Base-by-base conservation (phyloP, 768 basidiomycete species). In the Favolaschia claudopus region DNA sequence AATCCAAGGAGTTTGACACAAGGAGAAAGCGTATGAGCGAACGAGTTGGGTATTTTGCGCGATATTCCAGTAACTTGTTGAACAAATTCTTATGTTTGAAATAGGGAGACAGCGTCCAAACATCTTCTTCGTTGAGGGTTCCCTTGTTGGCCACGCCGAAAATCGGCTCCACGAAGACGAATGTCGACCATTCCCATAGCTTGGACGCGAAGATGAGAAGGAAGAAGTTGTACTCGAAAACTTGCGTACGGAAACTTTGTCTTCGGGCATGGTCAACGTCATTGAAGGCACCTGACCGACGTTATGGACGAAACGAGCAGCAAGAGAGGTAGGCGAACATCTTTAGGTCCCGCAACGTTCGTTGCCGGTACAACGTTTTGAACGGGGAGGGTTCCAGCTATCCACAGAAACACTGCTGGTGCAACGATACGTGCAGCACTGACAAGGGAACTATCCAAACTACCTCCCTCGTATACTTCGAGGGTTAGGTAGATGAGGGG, bases 1-100 rank as follows among this genome's bases (percentile, higher is more conserved):
- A 72, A 68, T 91, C 89, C 27, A 89, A 75, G 1, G 88, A 89
- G 69, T 89, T 91, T 7, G 88, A 88, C 5, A 75, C 80, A 13
- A 91, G 63, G 17, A 91, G 77, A 65, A 89, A 89, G 20, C 83
- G 77, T 25, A 89, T 73, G 25, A 89, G 75, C 5, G 86, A 85
- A 66, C 85, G 84, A 1, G 71, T 76, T 1, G 85, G 85, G 69
- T 86, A 67, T 32, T 85, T 87, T 39, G 70, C 62, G 54, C 76
- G 78, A 69, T 89, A 87, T 66, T 80, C 75, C 31, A 89, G 67
- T 61, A 78, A 86, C 69, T 89, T 91, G 36, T 72, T 77, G 69
- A 89, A 91, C 13, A 90, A 75, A 64, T 87, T 89, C 63, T 83
- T 85, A 68, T 90, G 88, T 25, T 77, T 78, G 71, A 91, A 88